Evolutionary conservation across 2,329 filamentous ascomycete genomes (phyloP).

Genomic region (Pestalotiopsis sp.): DNA sequence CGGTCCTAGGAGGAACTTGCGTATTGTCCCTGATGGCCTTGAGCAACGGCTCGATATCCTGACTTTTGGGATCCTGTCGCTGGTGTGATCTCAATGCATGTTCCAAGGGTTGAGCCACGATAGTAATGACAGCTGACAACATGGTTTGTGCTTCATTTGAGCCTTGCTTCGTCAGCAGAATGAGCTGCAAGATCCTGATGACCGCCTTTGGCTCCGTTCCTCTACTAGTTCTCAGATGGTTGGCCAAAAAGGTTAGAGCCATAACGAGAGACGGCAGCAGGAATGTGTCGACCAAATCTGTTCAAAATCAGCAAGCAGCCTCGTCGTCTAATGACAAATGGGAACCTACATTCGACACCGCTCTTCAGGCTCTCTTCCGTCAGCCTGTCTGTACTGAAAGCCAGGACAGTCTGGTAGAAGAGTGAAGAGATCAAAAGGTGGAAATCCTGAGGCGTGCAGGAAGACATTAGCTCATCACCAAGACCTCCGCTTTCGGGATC

Average conservation of each 20-base stretch:
- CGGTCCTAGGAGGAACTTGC: slow-evolving; percentile 62
- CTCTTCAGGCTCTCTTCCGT: slow-evolving; percentile 72
- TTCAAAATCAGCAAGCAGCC: slow-evolving; percentile 11
- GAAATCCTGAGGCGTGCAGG: slow-evolving; percentile 81
- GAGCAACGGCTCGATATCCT: slow-evolving; percentile 71
- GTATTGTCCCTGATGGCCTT: slow-evolving; percentile 65
- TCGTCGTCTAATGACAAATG: slow-evolving; percentile 18
- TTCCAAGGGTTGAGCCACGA: slow-evolving; percentile 71
- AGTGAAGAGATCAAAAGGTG: slow-evolving; percentile 78
- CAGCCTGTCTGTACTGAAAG: slow-evolving; percentile 66
- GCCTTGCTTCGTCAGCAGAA: slow-evolving; percentile 71
- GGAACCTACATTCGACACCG: slow-evolving; percentile 71
- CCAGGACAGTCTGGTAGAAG: slow-evolving; percentile 75
- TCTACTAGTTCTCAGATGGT: slow-evolving; percentile 69
- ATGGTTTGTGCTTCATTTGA: slow-evolving; percentile 73
- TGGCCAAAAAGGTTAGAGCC: slow-evolving; percentile 71
- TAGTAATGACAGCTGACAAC: slow-evolving; percentile 72
- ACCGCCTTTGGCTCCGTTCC: slow-evolving; percentile 67
- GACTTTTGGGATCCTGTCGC: slow-evolving; percentile 66
- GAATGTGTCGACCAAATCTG: slow-evolving; percentile 78
- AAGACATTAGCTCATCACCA: slow-evolving; percentile 79
- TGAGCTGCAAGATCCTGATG: slow-evolving; percentile 72
- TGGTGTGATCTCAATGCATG: slow-evolving; percentile 69
- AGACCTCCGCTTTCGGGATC: slow-evolving; percentile 74
- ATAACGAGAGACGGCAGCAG: slow-evolving; percentile 78